Conservation (phyloP, 345 rosid species). For the Eucalyptus regnans region DNA sequence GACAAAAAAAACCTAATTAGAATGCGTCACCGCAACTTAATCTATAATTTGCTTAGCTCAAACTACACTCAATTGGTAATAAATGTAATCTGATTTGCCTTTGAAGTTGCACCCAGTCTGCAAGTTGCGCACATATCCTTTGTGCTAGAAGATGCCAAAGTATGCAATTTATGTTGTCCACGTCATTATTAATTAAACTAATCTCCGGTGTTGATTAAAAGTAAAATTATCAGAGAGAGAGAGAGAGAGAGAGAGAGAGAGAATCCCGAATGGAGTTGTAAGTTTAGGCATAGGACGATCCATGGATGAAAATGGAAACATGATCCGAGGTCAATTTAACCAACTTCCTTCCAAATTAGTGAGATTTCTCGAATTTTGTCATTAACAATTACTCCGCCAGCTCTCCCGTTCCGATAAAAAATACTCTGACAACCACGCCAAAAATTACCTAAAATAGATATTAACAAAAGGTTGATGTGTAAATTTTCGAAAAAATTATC, state of each 20-base stretch:
- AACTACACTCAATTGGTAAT: neutral
- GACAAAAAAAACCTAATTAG: neutral
- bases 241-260: neutral
- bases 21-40: neutral
- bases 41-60: neutral
- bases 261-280: neutral
- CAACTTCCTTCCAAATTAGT: neutral
- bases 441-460: neutral
- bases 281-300: neutral
- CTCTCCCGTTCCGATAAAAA: neutral
- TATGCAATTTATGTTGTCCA: neutral
- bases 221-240: neutral
- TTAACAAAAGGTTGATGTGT: neutral
- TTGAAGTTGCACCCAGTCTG: neutral
- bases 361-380: neutral
- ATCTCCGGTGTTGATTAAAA: neutral
- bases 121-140: neutral
- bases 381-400: neutral
- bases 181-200: neutral
- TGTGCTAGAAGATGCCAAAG: neutral
- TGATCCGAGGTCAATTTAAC: neutral
- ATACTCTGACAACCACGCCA: neutral
- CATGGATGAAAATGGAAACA: neutral
- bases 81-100: neutral
- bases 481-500: neutral